Evolutionary conservation across 495 filamentous ascomycete species (phyloP), one percentile per base, ranked within the genome.

Genomic region (Diplogelasinospora grovesii): DNA sequence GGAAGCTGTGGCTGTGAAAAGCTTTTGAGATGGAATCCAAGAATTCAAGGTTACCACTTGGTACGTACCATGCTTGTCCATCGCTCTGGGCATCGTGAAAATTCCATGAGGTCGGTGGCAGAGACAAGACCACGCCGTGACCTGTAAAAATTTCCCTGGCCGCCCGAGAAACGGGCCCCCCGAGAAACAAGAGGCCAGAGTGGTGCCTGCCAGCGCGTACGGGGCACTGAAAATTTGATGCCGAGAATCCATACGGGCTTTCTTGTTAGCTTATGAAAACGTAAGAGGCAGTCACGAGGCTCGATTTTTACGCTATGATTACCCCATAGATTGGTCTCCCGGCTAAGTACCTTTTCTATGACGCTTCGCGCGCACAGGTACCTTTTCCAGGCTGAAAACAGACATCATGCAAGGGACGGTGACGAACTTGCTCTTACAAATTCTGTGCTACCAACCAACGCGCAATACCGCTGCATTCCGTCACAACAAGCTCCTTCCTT

Each of bases 211-310:
- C 41, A 45, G 46, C 46, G 39, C 46, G 39, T 50, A 33, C 43
- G 27, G 32, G 16, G 48, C 38, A 18, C 34, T 46, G 42, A 49
- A 52, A 53, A 50, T 48, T 54, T 50, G 46, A 23, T 46, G 55
- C 55, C 55, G 44, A 56, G 52, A 32, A 15, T 15, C 36, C 22
- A 28, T 24, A 15, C 25, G 39, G 19, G 43, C 52, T 41, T 53
- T 50, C 44, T 23, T n/a, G 18, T 63, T 63, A 60, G 49, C 54
- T 52, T 45, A 63, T 60, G 39, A 45, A 63, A 59, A 61, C 56
- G 47, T 49, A 45, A 41, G 21, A 43, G 46, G 37, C 36, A 51
- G 59, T 61, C 59, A 61, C 59, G 56, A 29, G 59, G 53, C 16
- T 44, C 49, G 5, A 11, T 39, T 49, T 25, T 61, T 61, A 61